Conservation (phyloP, 495 filamentous ascomycete genomes). For the Aeminium ludgeri region DNA sequence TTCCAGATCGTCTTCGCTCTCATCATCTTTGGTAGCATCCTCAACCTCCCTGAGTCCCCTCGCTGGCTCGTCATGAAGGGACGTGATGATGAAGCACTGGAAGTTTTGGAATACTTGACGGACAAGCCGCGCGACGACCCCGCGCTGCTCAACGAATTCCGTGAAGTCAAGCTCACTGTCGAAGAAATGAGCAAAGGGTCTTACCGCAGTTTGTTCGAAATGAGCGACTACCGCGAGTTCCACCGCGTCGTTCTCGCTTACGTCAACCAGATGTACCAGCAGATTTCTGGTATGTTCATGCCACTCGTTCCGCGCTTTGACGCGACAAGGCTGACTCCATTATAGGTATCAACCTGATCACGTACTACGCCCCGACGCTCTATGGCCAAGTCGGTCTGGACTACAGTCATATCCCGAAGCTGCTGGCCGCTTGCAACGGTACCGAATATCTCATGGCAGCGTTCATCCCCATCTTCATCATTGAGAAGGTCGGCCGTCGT, state of each 20-base stretch:
- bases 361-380: conserved; percentile 19
- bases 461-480: conserved; percentile 1
- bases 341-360: conserved; percentile 16
- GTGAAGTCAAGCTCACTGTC: conserved; percentile 6
- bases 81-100: conserved; percentile 6
- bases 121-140: conserved; percentile 6
- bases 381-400: conserved; percentile 19
- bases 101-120: conserved; percentile 9
- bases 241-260: conserved; percentile 20
- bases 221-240: conserved; percentile 11
- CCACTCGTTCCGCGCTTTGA: too few relatives aligned
- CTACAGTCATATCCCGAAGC: neutral
- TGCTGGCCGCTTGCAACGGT: conserved; percentile 4
- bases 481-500: neutral
- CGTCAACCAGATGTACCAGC: conserved; percentile 16
- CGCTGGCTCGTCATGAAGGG: conserved; percentile 8
- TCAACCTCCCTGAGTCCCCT: conserved; percentile 7
- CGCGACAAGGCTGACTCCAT: neutral
- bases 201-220: conserved; percentile 14
- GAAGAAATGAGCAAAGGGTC: conserved; percentile 9
- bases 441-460: conserved; percentile 5
- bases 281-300: too few relatives aligned
- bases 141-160: conserved; percentile 2
- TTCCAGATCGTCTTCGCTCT: conserved; percentile 5
- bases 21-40: conserved; percentile 8